Base-by-base conservation (phyloP, 108 stramenopile genomes). In the Aurantiochytrium sp. region DNA sequence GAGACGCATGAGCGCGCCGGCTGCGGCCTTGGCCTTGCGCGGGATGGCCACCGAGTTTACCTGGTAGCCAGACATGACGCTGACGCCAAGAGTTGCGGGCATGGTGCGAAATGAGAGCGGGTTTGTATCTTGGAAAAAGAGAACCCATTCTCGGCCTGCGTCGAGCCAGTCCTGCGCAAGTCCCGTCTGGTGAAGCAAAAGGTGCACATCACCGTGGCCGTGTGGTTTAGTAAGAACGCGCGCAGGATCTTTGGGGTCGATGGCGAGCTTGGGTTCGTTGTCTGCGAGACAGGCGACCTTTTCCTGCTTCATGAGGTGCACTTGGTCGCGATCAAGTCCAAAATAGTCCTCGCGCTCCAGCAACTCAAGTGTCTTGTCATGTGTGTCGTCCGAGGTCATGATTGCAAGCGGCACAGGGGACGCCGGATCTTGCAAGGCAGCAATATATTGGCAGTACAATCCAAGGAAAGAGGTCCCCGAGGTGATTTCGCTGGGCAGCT, bases 71-170 rank as follows among this genome's bases (percentile, higher is more conserved):
- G 95, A 94, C 19, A 89, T 91, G 59, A 94, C 92, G 91, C 96
- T 96, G 43, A 99, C 98, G 87, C 98, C 99, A 72, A 99, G 91
- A 10, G 98, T 95, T 5, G 98, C 97, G 49, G 98, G 90, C 51
- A 99, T 87, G 73, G 96, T 95, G 83, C 96, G 96, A 64, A 98
- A 96, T 28, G 97, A 97, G 25, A 99, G 91, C 21, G 97, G 97
- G 90, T 99, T 99, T 57, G 99, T 99, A 94, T 99, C 99, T 91
- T 99, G 99, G 93, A 99, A 94, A 93, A 99, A 99, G 87, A 99
- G 91, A 12, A 98, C 95, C 91, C 97, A 96, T 44, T 95, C 89
- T 59, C 94, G 94, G 28, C 97, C 97, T 76, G 95, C 91, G 59
- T 93, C 92, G 89, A 94, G 92, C 96, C 98, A 98, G 57, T 94